phyloP scores from a whole-genome alignment of 768 basidiomycete species.

The Xerocomellus intermedius region DNA sequence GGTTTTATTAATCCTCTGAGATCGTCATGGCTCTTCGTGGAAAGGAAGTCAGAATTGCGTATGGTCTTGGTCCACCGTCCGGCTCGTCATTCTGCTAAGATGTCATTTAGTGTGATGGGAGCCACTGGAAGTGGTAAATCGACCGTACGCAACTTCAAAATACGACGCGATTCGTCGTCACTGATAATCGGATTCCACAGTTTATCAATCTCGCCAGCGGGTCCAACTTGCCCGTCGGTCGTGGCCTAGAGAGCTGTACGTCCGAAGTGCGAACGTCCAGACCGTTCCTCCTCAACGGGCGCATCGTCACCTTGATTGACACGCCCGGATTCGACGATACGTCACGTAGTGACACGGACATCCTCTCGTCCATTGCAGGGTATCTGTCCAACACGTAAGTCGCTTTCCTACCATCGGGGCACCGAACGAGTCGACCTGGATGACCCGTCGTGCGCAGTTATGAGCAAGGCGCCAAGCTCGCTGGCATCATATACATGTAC shows the following conservation, averaged over 20 bases:
- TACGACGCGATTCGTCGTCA: neutral
- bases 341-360: constrained; percentile 45
- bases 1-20: neutral
- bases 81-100: constrained; percentile 4
- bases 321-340: constrained; percentile 66
- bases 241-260: constrained; percentile 51
- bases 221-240: constrained; percentile 45
- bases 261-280: constrained; percentile 41
- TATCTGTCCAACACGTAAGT: constrained; percentile 35
- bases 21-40: constrained; percentile 25
- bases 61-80: constrained; percentile 4
- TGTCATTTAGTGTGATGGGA: constrained; percentile 30
- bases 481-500: constrained; percentile 56
- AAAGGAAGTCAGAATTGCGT: constrained; percentile 36
- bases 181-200: constrained; percentile 28
- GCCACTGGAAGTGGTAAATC: constrained; percentile 39
- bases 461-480: constrained; percentile 39
- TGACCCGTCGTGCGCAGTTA: constrained; percentile 22
- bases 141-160: constrained; percentile 20
- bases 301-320: constrained; percentile 49
- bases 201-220: constrained; percentile 56
- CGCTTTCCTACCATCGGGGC: neutral
- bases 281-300: constrained; percentile 46
- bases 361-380: constrained; percentile 49
- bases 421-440: neutral